Evolutionary conservation across 768 basidiomycete genomes (phyloP), one percentile per base, ranked within the genome.

Genomic region (Phlebiopsis gigantea): DNA sequence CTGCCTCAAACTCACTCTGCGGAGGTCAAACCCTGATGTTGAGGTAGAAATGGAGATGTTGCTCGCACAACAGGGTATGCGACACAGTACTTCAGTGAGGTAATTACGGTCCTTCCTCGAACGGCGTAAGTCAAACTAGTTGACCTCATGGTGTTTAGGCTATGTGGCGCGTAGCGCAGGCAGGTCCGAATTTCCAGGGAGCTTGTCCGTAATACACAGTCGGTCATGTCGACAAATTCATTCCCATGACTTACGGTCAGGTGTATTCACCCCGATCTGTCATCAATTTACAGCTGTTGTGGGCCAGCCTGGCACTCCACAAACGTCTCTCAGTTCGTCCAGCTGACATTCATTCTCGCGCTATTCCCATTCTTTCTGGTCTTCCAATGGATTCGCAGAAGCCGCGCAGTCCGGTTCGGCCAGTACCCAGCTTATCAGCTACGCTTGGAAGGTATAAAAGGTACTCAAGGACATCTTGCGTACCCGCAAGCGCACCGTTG

Each of bases 211-310:
- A n/a, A n/a, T n/a, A n/a, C n/a, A n/a, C n/a, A 39, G 34, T 39
- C 12, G 24, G 3, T 19, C 21, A 19, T 25, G 44, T 22, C 56
- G 31, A 10, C 39, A 28, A 12, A 22, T 34, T 28, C 53, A 34
- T 55, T 59, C 58, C 58, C 58, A 59, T 59, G 58, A 29, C 10
- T 46, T 24, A 46, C 15, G 58, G 58, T 59, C 58, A 59, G 46
- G 53, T 59, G 58, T 41, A 47, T 42, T 21, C 45, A 24, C 39
- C 53, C 53, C 58, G 55, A 59, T 59, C 52, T 54, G 34, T 22
- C 57, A 58, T 45, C 45, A 54, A 26, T 39, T 12, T 29, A 17
- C 15, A 15, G 17, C 24, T 25, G 34, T 44, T 52, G 29, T 54
- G 51, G 50, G 41, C 57, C 57, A 52, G 26, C 57, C 17, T 24